A percentile compares a stretch with the other conserved stretches of the same genome.
Evolutionary conservation across 2,329 filamentous ascomycete species (phyloP).

Genomic region (Arthrobotrys musiformis): DNA sequence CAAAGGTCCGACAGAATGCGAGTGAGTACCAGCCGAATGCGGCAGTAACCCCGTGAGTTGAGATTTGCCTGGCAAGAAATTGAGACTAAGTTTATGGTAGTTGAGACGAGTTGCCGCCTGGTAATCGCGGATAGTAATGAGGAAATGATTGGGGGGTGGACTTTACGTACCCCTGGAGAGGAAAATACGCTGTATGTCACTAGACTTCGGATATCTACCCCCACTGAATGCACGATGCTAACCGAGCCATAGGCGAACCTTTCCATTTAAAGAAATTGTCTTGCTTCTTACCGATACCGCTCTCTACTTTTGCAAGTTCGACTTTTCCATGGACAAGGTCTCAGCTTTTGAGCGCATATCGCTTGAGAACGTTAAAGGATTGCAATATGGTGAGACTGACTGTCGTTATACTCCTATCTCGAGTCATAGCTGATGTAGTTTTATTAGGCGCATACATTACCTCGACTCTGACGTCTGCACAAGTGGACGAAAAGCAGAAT

Average conservation of each 20-base stretch:
- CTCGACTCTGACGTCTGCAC: constrained; percentile 79
- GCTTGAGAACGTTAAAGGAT: constrained; percentile 75
- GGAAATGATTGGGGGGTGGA: constrained; percentile 90
- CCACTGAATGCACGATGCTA: no score
- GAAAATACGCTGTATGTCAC: constrained; percentile 58
- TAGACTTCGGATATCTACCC: background rate
- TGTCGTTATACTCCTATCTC: background rate
- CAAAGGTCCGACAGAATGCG: constrained; percentile 84
- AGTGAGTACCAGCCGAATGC: constrained; percentile 61
- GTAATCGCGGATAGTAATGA: constrained; percentile 85
- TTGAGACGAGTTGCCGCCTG: constrained; percentile 86
- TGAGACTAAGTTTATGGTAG: constrained; percentile 14
- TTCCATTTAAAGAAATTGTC: constrained; percentile 87
- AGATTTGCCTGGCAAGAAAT: no score
- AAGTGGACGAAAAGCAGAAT: constrained; percentile 81
- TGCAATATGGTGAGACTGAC: constrained; percentile 72
- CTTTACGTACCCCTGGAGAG: constrained; percentile 78
- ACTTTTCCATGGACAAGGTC: constrained; percentile 96
- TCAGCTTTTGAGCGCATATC: constrained; percentile 88
- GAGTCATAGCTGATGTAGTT: constrained; percentile 3
- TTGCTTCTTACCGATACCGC: constrained; percentile 85
- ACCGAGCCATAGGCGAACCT: constrained; percentile 66
- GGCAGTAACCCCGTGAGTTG: background rate
- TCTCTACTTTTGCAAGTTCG: constrained; percentile 88
- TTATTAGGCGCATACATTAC: constrained; percentile 80